Evolutionary conservation across 306 rosid genomes (phyloP).

Genomic region (Canavalia ensiformis): DNA sequence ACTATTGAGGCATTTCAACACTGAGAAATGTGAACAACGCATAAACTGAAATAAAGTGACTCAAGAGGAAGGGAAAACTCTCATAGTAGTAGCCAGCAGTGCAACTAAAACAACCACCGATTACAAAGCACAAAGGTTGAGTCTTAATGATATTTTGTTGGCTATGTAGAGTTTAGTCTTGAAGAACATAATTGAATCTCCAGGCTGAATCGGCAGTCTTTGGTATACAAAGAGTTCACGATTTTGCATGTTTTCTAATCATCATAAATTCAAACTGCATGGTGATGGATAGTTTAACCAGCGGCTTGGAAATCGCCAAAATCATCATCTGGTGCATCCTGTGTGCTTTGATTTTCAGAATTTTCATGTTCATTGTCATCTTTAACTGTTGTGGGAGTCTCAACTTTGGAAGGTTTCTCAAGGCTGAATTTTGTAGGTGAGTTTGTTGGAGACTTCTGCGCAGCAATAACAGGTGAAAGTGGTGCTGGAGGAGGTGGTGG

Average conservation of each 20-base stretch:
- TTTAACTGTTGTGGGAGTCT: constrained; percentile 45
- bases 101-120: constrained; percentile 43
- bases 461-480: constrained; percentile 60
- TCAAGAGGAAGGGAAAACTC: constrained; percentile 16
- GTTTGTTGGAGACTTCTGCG: constrained; percentile 57
- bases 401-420: constrained; percentile 57
- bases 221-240: constrained; percentile 29
- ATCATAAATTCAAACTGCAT: constrained; percentile 42
- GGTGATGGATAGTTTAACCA: constrained; percentile 50
- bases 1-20: constrained; percentile 36
- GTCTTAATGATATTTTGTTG: constrained; percentile 41
- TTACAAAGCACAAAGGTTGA: constrained; percentile 36
- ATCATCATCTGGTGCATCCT: constrained; percentile 78
- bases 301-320: constrained; percentile 97
- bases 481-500: constrained; percentile 92
- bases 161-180: constrained; percentile 22
- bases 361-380: constrained; percentile 45
- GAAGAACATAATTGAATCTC: constrained; percentile 45
- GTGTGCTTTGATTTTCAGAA: constrained; percentile 53
- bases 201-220: constrained; percentile 45
- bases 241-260: constrained; percentile 45
- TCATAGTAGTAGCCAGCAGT: constrained; percentile 21
- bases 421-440: constrained; percentile 69
- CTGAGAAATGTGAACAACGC: constrained; percentile 42
- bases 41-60: constrained; percentile 41